These are phyloP conservation scores for Conringia planisiliqua DNA, from an alignment of 345 rosid genomes.

Conservation along the genomic window DNA sequence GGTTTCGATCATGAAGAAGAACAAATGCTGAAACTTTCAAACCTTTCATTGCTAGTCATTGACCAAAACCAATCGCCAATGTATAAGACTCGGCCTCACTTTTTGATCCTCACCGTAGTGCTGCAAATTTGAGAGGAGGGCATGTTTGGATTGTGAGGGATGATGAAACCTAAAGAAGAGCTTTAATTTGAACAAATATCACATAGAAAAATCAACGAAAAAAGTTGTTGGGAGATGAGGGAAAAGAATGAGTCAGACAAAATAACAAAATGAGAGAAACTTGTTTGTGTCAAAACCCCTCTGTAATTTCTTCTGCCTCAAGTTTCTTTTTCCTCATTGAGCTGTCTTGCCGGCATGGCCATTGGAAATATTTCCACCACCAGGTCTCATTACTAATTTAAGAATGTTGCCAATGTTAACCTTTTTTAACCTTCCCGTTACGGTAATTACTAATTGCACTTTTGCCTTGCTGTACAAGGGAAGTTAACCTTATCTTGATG, in stretches of 20 bases:
- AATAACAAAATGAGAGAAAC: constrained; percentile 5
- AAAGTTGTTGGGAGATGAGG: constrained; percentile 20
- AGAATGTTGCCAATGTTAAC: constrained; percentile 15
- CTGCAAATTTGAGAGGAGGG: constrained; percentile 6
- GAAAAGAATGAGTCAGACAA: constrained; percentile 27
- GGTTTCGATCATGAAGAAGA: not conserved
- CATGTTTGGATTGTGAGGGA: not conserved
- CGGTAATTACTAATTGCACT: not conserved
- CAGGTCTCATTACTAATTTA: constrained; percentile 5
- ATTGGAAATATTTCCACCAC: not conserved
- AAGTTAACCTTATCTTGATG: not conserved
- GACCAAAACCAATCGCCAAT: constrained; percentile 15
- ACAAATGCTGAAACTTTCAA: constrained; percentile 1
- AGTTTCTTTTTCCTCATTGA: not conserved
- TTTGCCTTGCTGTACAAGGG: constrained; percentile 12
- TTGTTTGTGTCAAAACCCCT: not conserved
- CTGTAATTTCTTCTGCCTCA: constrained; percentile 18
- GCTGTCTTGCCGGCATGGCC: constrained; percentile 31
- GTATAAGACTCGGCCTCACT: constrained; percentile 4
- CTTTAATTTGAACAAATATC: not conserved
- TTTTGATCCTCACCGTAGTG: constrained; percentile 3
- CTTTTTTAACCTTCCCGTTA: not conserved
- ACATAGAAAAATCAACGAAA: constrained; percentile 2
- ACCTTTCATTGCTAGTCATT: not conserved
- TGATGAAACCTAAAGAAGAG: not conserved